phyloP scores from a whole-genome alignment of 225 moss, liverwort and hornwort species.

The Pseudisothecium myosuroides region DNA sequence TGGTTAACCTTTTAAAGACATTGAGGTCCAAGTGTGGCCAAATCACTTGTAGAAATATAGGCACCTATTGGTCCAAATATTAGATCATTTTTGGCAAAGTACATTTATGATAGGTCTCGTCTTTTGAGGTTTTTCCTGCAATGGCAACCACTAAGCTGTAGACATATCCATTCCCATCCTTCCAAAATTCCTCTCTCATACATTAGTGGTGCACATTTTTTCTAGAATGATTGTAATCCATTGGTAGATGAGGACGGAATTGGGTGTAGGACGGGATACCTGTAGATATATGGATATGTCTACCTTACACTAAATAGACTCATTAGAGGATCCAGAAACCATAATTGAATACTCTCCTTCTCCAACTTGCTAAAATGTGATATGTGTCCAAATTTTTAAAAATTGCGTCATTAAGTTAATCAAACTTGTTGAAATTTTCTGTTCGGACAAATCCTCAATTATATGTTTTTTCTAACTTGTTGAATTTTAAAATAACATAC shows the following conservation, averaged over 20 bases:
- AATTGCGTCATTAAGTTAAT: fast-evolving
- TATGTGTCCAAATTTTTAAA: fast-evolving
- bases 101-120: not conserved
- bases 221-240: not conserved
- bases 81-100: not conserved
- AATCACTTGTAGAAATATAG: not conserved
- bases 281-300: not conserved
- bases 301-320: not conserved
- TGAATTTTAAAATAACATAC: not conserved
- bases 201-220: not conserved
- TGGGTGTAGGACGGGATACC: fast-evolving
- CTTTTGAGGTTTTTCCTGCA: fast-evolving
- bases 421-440: not conserved
- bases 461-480: fast-evolving
- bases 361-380: fast-evolving
- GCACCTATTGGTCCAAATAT: not conserved
- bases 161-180: fast-evolving
- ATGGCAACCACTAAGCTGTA: not conserved
- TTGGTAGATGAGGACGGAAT: fast-evolving
- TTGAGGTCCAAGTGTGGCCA: fast-evolving
- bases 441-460: fast-evolving
- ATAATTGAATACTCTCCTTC: fast-evolving
- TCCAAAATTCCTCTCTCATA: not conserved
- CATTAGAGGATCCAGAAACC: fast-evolving
- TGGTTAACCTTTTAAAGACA: fast-evolving